Evolutionary conservation across 1,284 basidiomycete species (phyloP).

Genomic region (Bjerkandera adusta): DNA sequence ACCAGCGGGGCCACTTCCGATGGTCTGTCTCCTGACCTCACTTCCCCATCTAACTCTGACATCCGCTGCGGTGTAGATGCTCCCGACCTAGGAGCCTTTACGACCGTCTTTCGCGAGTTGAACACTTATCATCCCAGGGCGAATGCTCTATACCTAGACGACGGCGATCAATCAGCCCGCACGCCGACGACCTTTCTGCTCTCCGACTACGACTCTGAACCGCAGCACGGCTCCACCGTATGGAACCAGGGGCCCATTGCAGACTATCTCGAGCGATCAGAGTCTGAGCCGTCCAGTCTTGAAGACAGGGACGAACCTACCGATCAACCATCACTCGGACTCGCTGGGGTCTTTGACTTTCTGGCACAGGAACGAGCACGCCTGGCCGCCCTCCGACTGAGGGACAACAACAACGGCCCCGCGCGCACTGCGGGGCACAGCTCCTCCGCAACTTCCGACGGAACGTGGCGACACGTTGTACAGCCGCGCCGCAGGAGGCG

Average conservation of each 20-base stretch:
- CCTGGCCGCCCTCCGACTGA: slow-evolving; percentile 41
- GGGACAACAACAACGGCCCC: slow-evolving; percentile 22
- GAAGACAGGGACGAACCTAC: slow-evolving; percentile 17
- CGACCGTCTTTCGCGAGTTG: slow-evolving; percentile 66
- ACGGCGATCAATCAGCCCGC: slow-evolving; percentile 23
- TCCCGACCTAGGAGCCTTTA: slow-evolving; percentile 76
- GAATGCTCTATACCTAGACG: slow-evolving; percentile 16
- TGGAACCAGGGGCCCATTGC: slow-evolving; percentile 65
- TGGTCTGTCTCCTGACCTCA: slow-evolving; percentile 39
- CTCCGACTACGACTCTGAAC: slow-evolving; percentile 43
- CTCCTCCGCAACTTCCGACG: slow-evolving; percentile 40
- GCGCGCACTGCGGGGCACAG: slow-evolving; percentile 27
- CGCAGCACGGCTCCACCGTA: slow-evolving; percentile 51
- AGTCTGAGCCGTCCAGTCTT: neutral
- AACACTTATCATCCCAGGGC: slow-evolving; percentile 38
- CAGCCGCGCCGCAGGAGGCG: slow-evolving; percentile 47
- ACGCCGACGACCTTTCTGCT: slow-evolving; percentile 34
- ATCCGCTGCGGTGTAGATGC: slow-evolving; percentile 43
- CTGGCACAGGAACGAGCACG: slow-evolving; percentile 63
- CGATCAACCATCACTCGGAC: slow-evolving; percentile 54
- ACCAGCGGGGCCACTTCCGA: slow-evolving; percentile 67
- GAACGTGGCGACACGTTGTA: slow-evolving; percentile 30
- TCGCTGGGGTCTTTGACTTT: slow-evolving; percentile 64
- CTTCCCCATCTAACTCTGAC: slow-evolving; percentile 8
- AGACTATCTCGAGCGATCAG: slow-evolving; percentile 42